Conservation (phyloP, 176 grass and related monocot genomes). For the Triticum urartu region DNA sequence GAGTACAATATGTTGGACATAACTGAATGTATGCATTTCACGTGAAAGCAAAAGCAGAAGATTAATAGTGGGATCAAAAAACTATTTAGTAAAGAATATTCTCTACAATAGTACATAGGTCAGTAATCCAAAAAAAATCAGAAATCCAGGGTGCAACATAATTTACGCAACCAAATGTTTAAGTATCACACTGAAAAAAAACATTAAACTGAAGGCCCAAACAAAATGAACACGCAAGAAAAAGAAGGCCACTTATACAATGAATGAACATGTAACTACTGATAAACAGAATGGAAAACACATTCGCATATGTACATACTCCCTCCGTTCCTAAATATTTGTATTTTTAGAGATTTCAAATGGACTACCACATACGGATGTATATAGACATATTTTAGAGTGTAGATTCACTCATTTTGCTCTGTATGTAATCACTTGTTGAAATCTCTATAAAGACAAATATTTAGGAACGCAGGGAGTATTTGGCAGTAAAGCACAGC, state of each 20-base stretch:
- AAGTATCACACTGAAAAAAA: background rate
- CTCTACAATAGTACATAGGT: background rate
- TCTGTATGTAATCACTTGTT: too few relatives aligned
- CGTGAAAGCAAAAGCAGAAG: background rate
- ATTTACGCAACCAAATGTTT: background rate
- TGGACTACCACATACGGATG: too few relatives aligned
- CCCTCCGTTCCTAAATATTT: too few relatives aligned
- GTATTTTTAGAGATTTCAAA: too few relatives aligned
- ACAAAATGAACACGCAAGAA: too few relatives aligned
- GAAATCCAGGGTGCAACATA: background rate
- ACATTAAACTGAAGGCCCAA: too few relatives aligned
- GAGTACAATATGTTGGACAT: background rate
- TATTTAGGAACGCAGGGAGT: too few relatives aligned
- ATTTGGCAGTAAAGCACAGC: background rate
- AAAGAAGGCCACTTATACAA: background rate
- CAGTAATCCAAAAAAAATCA: background rate
- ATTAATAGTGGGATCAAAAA: background rate
- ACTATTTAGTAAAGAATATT: background rate
- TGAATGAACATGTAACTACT: background rate
- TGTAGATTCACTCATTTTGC: too few relatives aligned
- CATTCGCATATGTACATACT: background rate
- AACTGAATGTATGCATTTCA: background rate
- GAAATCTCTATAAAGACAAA: too few relatives aligned
- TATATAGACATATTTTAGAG: too few relatives aligned
- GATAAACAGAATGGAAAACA: background rate